Percentiles rank a stretch among this genome's conserved stretches.
phyloP scores from a whole-genome alignment of 495 filamentous ascomycete species.

The Trichocladium uniseriatum region DNA sequence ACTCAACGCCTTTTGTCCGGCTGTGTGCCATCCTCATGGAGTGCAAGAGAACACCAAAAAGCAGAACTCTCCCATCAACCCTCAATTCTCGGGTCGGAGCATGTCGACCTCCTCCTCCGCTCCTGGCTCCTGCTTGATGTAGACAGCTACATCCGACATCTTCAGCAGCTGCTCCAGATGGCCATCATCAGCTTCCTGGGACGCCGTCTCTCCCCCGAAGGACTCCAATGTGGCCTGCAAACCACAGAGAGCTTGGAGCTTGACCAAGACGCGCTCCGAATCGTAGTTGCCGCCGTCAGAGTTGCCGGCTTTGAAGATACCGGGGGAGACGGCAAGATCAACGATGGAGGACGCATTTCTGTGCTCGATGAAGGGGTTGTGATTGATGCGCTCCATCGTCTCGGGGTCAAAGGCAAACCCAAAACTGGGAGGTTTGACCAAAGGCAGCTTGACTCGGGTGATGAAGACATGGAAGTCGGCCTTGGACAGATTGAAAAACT shows the following conservation, averaged over 20 bases:
- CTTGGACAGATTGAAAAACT: conserved; percentile 6
- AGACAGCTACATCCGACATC: too few relatives aligned
- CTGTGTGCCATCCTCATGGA: too few relatives aligned
- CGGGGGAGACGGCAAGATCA: conserved; percentile 6
- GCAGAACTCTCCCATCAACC: too few relatives aligned
- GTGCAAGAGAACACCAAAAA: too few relatives aligned
- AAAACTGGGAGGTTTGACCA: neutral
- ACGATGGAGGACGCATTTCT: neutral
- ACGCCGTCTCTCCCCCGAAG: neutral
- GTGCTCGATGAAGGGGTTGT: neutral
- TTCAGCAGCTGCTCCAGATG: too few relatives aligned
- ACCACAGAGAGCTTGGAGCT: conserved; percentile 4
- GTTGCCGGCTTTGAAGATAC: conserved; percentile 12
- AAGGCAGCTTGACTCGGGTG: neutral
- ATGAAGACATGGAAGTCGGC: conserved; percentile 8
- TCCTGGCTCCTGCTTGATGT: neutral
- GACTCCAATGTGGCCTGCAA: neutral
- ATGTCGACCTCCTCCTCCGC: neutral
- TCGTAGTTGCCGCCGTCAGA: conserved; percentile 5
- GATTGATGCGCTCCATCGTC: neutral
- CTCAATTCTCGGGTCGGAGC: neutral
- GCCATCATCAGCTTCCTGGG: too few relatives aligned
- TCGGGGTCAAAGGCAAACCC: conserved; percentile 1
- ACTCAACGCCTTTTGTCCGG: too few relatives aligned
- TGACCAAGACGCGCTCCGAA: conserved; percentile 5